Evolutionary conservation across 495 filamentous ascomycete species (phyloP), one percentile per base, ranked within the genome.

Genomic region (Aspergillus cavernicola): DNA sequence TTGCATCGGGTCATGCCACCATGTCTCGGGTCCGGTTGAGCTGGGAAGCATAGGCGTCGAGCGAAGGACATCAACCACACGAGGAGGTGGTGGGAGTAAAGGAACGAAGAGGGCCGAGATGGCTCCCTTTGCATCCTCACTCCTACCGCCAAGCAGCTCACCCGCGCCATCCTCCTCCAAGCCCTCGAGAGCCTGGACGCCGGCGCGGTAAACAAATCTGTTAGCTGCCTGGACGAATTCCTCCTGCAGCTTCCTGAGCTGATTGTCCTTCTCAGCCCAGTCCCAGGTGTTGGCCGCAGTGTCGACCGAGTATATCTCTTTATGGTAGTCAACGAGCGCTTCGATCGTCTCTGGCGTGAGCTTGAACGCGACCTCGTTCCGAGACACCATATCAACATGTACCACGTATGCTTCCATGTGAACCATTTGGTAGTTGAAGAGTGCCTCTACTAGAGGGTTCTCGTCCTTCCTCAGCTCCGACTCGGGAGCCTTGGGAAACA

Each of bases 301-400:
- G 70, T 99, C 89, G 48, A 92, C 83, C 48, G 91, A 96, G 74
- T 93, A 92, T 58, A 99, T 81, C 46, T 97, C 92, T 78, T 95
- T 92, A 80, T 99, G 95, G 70, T 92, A 97, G 65, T 96, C 90
- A 65, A 96, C 87, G 58, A 99, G 82, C 23, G 89, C 70, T 62
- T 96, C 91, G 77, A 99, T 99, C 38, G 93, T 89, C 69, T 97
- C 93, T 35, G 87, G 85, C n/a, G 92, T 96, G 60, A 99, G 80
- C 77, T 99, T 99, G 82, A 90, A 97, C 50, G 92, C 95, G 53
- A 99, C 91, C 72, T 99, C 93, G 65, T 95, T 95, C 68, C 91
- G 85, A 51, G 93, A 85, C 40, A 99, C 93, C 89, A 99, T 93
- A 75, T 99, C 93, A 70, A 99, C 90, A 71, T 97, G 95, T 53